Conservation (phyloP, 139 green algal genomes). For the Chlamydomonas sp. region DNA sequence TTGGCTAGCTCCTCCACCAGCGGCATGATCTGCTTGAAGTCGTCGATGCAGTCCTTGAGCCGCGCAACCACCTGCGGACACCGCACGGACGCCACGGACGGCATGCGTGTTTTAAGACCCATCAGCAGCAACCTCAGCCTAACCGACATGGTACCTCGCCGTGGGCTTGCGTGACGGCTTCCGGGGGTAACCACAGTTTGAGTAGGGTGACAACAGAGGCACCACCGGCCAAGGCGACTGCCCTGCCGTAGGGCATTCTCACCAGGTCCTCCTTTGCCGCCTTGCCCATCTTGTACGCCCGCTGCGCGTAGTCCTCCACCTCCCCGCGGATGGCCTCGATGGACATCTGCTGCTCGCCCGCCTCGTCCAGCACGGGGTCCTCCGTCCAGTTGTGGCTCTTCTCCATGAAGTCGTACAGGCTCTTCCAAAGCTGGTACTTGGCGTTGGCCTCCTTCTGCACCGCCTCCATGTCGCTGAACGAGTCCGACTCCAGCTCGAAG, state of each 20-base stretch:
- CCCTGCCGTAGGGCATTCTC: not conserved
- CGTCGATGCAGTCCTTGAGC: conserved; percentile 79
- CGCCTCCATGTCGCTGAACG: conserved; percentile 60
- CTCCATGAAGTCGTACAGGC: conserved; percentile 72
- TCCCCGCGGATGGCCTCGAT: conserved; percentile 68
- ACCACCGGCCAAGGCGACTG: too few relatives aligned
- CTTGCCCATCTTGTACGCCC: conserved; percentile 79
- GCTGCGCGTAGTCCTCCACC: conserved; percentile 70
- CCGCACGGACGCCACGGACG: not conserved
- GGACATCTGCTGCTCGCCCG: conserved; percentile 53
- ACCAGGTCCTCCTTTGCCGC: conserved; percentile 67
- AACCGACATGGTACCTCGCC: not conserved
- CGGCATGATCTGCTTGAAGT: conserved; percentile 78
- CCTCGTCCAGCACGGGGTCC: conserved; percentile 69
- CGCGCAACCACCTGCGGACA: conserved; percentile 56
- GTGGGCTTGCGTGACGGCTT: too few relatives aligned
- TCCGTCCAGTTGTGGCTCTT: conserved; percentile 74
- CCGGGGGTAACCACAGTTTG: too few relatives aligned
- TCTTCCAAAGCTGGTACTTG: conserved; percentile 74
- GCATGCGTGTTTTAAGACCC: not conserved
- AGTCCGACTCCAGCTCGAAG: conserved; percentile 65
- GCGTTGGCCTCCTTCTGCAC: conserved; percentile 69
- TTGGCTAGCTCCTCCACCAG: conserved; percentile 75
- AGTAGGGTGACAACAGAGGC: too few relatives aligned
- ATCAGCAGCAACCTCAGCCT: too few relatives aligned